Base-by-base conservation (phyloP, 306 rosid genomes). In the Rosa persica region DNA sequence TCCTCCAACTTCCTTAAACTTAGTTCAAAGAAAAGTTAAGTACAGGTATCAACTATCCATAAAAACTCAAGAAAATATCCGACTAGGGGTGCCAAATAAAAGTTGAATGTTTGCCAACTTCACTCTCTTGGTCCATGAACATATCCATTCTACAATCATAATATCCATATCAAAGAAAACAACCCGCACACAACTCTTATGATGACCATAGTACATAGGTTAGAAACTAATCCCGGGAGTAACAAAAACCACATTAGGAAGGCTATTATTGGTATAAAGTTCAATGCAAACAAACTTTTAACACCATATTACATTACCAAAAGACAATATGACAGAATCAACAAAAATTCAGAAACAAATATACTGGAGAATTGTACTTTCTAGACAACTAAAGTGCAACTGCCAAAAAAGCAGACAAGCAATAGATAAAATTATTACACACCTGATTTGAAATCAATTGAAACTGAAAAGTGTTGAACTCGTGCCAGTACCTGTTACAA, bases 371-470 rank as follows among this genome's bases (percentile, higher is more conserved):
- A 25, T 27, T 22, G 72, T 58, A 74, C 67, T 43, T 48, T 51
- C 78, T 19, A 25, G 58, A 27, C 39, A 22, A 6, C 61, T 34
- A 70, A 57, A 4, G 22, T 30, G 17, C 27, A 62, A 70, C 76
- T 43, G 54, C 23, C 66, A 58, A 20, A 40, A 65, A 9, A 12
- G 25, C 52, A 42, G 27, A 74, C 58, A 22, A 54, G 55, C 42
- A 51, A 78, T 25, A 27, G 34, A 57, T 30, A 25, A 55, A 70
- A 42, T 19, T 23, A 70, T 55, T 69, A 72, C 86, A 55, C 79
- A 95, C 99, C 99, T 95, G 99, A 85, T 89, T 91, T 23, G 90
- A 91, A 77, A 87, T 91, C 77, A 95, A 89, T 79, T 95, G 99
- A 87, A 91, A 95, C 83, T 95, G 99, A 83, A 93, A 95, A 85